Evolutionary conservation across 164 flowering plant genomes (phyloP), one percentile per base, ranked within the genome.

Genomic region (Vitis riparia): DNA sequence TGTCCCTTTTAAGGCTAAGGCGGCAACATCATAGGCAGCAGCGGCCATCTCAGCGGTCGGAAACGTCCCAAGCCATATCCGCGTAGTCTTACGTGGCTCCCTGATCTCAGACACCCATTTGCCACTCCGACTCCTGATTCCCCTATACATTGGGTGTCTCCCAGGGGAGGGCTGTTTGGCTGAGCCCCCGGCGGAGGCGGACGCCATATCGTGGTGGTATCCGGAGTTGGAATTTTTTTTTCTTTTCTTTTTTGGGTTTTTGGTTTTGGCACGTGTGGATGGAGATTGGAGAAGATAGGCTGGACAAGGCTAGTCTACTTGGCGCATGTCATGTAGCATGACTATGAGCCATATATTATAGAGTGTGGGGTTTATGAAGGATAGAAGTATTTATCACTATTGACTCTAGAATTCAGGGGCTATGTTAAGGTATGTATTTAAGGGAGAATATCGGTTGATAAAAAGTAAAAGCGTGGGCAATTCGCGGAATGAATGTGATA

Each of bases 81-180:
- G 82, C 0, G 86, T 72, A 0, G 85, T 79, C 74, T 89, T 89
- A 1, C 86, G 80, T 2, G 97, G 97, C 72, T 89, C 88, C 8
- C 97, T 87, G 62, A 91, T 84, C 67, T 91, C 97, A 8, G 91
- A 91, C 65, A 91, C 97, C 93, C 97, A 91, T 69, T 88, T 87
- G 4, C 88, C 86, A 51, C 91, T 81, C 52, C 97, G 80, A 79
- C 79, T 70, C 17, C 95, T 81, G 58, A 90, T 79, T 59, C 95
- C 95, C 1, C 86, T 74, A 71, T 86, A 90, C 16, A 52, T 14
- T 1, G 87, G 82, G 76, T 83, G 87, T 47, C 64, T 71, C 51
- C 71, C 70, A 23, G 76, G 69, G 11, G 81, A 72, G 7, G 50
- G 51, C 56, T 59, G 62, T 23, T 10, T 8, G 2, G 68, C 4